Base-by-base conservation (phyloP, 768 basidiomycete genomes). In the Russula vinacea region DNA sequence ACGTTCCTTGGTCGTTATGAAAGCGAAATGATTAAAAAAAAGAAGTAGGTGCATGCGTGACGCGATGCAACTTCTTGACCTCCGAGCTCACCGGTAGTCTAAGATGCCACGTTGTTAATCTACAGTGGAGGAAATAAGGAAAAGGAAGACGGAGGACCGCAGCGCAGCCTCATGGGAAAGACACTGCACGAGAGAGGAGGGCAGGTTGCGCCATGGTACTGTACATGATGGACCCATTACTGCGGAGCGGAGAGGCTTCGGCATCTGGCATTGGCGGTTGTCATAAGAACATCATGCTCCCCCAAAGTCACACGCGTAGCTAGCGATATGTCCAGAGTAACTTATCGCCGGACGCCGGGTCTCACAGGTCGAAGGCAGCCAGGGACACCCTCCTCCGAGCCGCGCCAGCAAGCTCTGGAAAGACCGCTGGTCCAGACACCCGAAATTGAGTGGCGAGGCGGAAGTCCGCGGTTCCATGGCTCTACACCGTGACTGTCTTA, bases 131-230 rank as follows among this genome's bases (percentile, higher is more conserved):
- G 16, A 35, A 35, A 33, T 17, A 49, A 17, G 33, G 52, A n/a
- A 26, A 22, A 11, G 53, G 35, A 54, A n/a, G 32, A n/a, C 33
- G 33, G 37, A 33, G 22, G 26, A 19, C 13, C 29, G 29, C 29
- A 29, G 29, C 29, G 22, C 17, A 37, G 10, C 42, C 16, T 22
- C 59, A 54, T 61, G 60, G 52, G 51, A 53, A 61, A 33, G 47
- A 2, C 37, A 39, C 26, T 11, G 19, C 7, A 44, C 16, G 24
- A 26, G 13, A 50, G 13, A 19, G 8, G 44, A 13, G 44, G 44
- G 33, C 22, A 9, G 45, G 10, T 53, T 35, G 32, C n/a, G n/a
- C 52, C 51, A n/a, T 19, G 26, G 16, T n/a, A n/a, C n/a, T n/a
- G n/a, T n/a, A 9, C 44, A 32, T 33, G 32, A 10, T 6, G 11